These are phyloP conservation scores for Aspergillus costaricaensis DNA, from an alignment of 2,329 filamentous ascomycete genomes.

Conservation along the genomic window DNA sequence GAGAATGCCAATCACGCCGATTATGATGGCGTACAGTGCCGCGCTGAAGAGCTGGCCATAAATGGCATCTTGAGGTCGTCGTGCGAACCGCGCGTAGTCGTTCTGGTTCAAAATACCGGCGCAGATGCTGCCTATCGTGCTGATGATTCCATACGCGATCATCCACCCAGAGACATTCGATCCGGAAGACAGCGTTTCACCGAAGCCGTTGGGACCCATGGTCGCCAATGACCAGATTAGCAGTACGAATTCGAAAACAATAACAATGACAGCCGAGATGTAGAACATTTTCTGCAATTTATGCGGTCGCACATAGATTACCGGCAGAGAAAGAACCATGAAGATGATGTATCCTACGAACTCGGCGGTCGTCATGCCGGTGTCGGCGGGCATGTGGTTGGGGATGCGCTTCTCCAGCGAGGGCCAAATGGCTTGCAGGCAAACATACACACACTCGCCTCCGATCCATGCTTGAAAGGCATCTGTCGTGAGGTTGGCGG, in stretches of 20 bases:
- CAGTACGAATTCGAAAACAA: constrained; percentile 47
- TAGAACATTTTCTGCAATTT: constrained; percentile 48
- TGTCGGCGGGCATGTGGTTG: constrained; percentile 45
- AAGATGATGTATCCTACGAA: constrained; percentile 51
- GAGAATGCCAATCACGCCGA: constrained; percentile 31
- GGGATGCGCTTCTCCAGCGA: constrained; percentile 46
- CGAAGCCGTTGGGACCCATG: constrained; percentile 41
- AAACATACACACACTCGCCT: constrained; percentile 50
- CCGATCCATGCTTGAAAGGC: constrained; percentile 48
- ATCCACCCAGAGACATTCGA: constrained; percentile 22
- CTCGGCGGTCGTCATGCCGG: constrained; percentile 49
- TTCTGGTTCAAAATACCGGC: constrained; percentile 36
- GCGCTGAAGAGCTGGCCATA: constrained; percentile 28
- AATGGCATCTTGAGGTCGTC: constrained; percentile 24
- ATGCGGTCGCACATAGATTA: constrained; percentile 51
- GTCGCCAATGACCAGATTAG: constrained; percentile 50
- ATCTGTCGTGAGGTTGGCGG: neutral
- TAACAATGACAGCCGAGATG: constrained; percentile 42
- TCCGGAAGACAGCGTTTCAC: neutral
- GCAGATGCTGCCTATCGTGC: constrained; percentile 34
- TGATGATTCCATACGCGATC: constrained; percentile 32
- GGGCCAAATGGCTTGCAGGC: constrained; percentile 50
- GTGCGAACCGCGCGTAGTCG: constrained; percentile 34
- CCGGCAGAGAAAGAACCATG: constrained; percentile 46
- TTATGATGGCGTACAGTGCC: constrained; percentile 24